phyloP scores from a whole-genome alignment of 1,139 yeast genomes.

The Sugiyamaella pinicola region DNA sequence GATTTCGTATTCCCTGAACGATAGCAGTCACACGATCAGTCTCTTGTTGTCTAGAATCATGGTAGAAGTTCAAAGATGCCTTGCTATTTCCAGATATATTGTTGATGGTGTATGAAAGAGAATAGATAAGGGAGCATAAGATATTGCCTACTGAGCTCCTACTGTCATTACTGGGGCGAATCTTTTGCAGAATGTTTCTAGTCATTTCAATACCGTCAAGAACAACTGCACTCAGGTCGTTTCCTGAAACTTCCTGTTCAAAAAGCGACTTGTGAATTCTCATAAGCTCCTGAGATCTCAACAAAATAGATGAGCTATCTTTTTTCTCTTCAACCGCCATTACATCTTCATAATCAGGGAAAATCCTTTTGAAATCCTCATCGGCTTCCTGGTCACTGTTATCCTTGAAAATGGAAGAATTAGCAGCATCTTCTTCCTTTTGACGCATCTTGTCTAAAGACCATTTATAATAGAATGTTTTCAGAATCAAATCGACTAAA shows the following conservation, averaged over 20 bases:
- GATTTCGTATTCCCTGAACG: slow-evolving; percentile 52
- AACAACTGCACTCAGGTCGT: slow-evolving; percentile 12
- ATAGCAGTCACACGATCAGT: slow-evolving; percentile 59
- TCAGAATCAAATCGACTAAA: slow-evolving; percentile 19
- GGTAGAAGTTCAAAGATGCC: slow-evolving; percentile 61
- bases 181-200: slow-evolving; percentile 1
- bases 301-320: not conserved
- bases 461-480: slow-evolving; percentile 74
- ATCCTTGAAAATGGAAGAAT: slow-evolving; percentile 58
- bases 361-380: slow-evolving; percentile 69
- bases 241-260: not conserved
- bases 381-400: slow-evolving; percentile 62
- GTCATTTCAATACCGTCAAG: slow-evolving; percentile 17
- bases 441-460: slow-evolving; percentile 65
- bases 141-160: slow-evolving; percentile 1
- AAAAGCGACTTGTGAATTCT: slow-evolving; percentile 11
- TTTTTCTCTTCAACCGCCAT: slow-evolving; percentile 15
- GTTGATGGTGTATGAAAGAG: slow-evolving; percentile 1
- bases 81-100: slow-evolving; percentile 21
- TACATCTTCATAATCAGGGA: slow-evolving; percentile 83
- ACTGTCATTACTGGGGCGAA: not conserved
- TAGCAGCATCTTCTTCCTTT: slow-evolving; percentile 63
- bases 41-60: slow-evolving; percentile 64
- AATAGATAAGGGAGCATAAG: slow-evolving; percentile 7
- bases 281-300: slow-evolving; percentile 7